Percentiles rank a stretch among this genome's conserved stretches.
These are phyloP conservation scores for Globisporangium camurandrum DNA, from an alignment of 352 stramenopile species.

Conservation along the genomic window DNA sequence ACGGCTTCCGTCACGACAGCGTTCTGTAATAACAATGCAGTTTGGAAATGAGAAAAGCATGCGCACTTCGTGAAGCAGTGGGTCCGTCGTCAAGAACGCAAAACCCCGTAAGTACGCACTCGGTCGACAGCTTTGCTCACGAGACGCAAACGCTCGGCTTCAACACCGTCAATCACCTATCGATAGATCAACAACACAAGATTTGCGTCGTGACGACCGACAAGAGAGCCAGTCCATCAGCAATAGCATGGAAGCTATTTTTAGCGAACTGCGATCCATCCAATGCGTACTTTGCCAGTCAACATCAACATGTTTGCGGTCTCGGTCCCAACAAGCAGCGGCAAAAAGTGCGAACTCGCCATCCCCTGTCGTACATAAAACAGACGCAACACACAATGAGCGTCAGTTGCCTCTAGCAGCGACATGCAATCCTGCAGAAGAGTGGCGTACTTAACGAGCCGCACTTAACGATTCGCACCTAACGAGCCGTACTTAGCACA, in stretches of 20 bases:
- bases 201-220: too few relatives aligned
- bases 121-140: slow-evolving; percentile 36
- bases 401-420: too few relatives aligned
- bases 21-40: slow-evolving; percentile 17
- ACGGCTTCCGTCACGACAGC: slow-evolving; percentile 42
- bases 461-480: too few relatives aligned
- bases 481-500: neutral
- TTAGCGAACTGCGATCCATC: too few relatives aligned
- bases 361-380: slow-evolving; percentile 43
- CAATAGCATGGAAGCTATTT: neutral
- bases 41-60: neutral
- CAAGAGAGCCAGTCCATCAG: neutral
- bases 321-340: slow-evolving; percentile 48
- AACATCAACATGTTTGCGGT: slow-evolving; percentile 69
- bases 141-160: slow-evolving; percentile 43
- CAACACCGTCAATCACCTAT: slow-evolving; percentile 52
- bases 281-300: slow-evolving; percentile 43
- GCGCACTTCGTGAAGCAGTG: neutral
- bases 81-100: neutral
- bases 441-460: too few relatives aligned
- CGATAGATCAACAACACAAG: neutral
- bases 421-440: too few relatives aligned
- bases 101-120: slow-evolving; percentile 2
- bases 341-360: slow-evolving; percentile 77
- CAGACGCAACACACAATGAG: neutral